A percentile compares a stretch with the other conserved stretches of the same genome.
Evolutionary conservation across 2,329 filamentous ascomycete species (phyloP).

Genomic region (Aureobasidium sp.): DNA sequence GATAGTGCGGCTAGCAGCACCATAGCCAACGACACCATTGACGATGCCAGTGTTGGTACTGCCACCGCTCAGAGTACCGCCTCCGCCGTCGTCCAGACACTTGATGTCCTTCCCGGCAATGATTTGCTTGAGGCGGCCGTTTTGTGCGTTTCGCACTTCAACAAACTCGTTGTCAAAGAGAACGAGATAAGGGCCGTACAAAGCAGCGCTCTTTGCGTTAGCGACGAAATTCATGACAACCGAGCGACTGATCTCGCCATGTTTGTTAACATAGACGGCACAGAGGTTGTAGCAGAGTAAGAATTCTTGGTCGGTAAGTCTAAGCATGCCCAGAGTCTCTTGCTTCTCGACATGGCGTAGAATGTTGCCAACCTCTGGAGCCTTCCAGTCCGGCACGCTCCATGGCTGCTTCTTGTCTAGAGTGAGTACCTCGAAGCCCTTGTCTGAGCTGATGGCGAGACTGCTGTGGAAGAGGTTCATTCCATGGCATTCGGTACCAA

Average conservation of each 20-base stretch:
- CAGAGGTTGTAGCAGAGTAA: slow-evolving; percentile 91
- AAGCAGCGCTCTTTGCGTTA: slow-evolving; percentile 74
- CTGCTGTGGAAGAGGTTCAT: slow-evolving; percentile 95
- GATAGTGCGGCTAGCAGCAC: slow-evolving; percentile 55
- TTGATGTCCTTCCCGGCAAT: slow-evolving; percentile 86
- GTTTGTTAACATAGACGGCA: slow-evolving; percentile 96
- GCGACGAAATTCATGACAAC: slow-evolving; percentile 99
- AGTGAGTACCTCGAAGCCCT: slow-evolving; percentile 91
- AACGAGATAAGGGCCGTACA: slow-evolving; percentile 85
- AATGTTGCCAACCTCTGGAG: slow-evolving; percentile 73
- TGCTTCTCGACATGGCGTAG: slow-evolving; percentile 74
- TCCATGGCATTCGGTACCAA: slow-evolving; percentile 87
- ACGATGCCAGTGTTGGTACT: slow-evolving; percentile 27
- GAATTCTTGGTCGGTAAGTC: slow-evolving; percentile 81
- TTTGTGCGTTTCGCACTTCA: slow-evolving; percentile 93
- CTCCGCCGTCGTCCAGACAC: slow-evolving; percentile 76
- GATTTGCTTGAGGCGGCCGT: slow-evolving; percentile 85
- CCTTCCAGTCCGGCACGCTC: slow-evolving; percentile 80
- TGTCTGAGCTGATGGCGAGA: slow-evolving; percentile 81
- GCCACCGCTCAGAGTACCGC: slow-evolving; percentile 46
- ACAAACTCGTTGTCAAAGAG: slow-evolving; percentile 96
- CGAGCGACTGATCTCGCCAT: slow-evolving; percentile 86
- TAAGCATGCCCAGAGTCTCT: slow-evolving; percentile 90
- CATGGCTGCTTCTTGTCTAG: slow-evolving; percentile 95
- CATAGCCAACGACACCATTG: slow-evolving; percentile 26